Evolutionary conservation across 306 rosid genomes (phyloP).

Genomic region (Crotalaria pallida): DNA sequence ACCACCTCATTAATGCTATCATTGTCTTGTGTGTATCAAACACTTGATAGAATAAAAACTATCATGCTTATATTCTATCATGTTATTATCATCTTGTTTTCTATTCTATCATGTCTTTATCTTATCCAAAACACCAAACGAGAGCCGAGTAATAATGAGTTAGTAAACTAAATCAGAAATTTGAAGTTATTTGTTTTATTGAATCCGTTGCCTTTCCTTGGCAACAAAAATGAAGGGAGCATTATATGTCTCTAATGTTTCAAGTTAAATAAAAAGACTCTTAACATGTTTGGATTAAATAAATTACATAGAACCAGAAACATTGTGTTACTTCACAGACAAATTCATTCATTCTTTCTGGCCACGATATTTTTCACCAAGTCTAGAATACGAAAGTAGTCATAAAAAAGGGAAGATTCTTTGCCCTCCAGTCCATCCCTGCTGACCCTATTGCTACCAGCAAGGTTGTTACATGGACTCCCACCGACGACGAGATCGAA

Average conservation of each 20-base stretch:
- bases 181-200: not conserved
- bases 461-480: slow-evolving; percentile 89
- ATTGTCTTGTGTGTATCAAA: no score
- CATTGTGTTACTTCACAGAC: not conserved
- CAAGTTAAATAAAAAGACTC: slow-evolving; percentile 6
- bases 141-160: not conserved
- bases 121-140: not conserved
- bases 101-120: not conserved
- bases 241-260: not conserved
- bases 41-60: no score
- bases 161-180: not conserved
- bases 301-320: not conserved
- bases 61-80: no score
- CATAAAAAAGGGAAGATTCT: slow-evolving; percentile 75
- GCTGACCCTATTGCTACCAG: slow-evolving; percentile 84
- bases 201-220: slow-evolving; percentile 12
- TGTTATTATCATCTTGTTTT: no score
- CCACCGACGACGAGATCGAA: slow-evolving; percentile 93
- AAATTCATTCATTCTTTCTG: slow-evolving; percentile 24
- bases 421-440: slow-evolving; percentile 86
- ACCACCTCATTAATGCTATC: no score
- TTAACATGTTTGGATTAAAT: not conserved
- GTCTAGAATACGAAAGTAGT: slow-evolving; percentile 67
- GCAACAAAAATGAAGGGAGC: slow-evolving; percentile 23
- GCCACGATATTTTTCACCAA: slow-evolving; percentile 48